These are phyloP conservation scores for Moricandia arvensis DNA, from an alignment of 345 rosid genomes.

Conservation along the genomic window DNA sequence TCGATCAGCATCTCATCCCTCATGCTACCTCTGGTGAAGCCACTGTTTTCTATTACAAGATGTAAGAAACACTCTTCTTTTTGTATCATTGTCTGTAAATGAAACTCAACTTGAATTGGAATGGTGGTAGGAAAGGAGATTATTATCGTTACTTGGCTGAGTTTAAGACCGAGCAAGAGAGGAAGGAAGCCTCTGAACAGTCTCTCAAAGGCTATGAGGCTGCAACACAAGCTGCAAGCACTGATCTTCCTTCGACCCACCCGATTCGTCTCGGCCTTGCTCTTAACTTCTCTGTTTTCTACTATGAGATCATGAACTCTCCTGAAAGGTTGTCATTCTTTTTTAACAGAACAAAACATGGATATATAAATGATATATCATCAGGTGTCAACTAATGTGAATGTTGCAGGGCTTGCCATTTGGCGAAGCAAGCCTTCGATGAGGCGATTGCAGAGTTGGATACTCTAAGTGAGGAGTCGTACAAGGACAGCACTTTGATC, in stretches of 20 bases:
- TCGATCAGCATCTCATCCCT: constrained; percentile 82
- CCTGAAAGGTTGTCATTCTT: constrained; percentile 70
- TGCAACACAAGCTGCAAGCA: constrained; percentile 84
- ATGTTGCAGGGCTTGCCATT: constrained; percentile 87
- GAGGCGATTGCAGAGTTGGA: constrained; percentile 98
- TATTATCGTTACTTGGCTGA: constrained; percentile 92
- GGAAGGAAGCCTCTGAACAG: constrained; percentile 91
- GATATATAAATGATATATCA: no score
- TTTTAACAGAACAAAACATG: no score
- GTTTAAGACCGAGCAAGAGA: constrained; percentile 84
- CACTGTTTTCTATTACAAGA: constrained; percentile 94
- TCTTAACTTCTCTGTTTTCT: constrained; percentile 97
- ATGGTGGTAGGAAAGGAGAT: constrained; percentile 78
- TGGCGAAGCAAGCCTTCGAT: constrained; percentile 98
- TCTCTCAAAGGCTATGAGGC: constrained; percentile 97
- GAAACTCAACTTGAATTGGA: background rate
- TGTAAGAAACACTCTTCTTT: constrained; percentile 41
- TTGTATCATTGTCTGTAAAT: background rate
- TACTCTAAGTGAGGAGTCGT: constrained; percentile 93
- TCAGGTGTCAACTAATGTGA: constrained; percentile 8
- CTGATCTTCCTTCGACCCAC: constrained; percentile 93
- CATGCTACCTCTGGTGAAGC: constrained; percentile 88
- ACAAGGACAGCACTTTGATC: constrained; percentile 97
- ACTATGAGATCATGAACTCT: constrained; percentile 98
- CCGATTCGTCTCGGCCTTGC: constrained; percentile 99